These are phyloP conservation scores for Rhodotorula toruloides DNA, from an alignment of 768 basidiomycete species.

Conservation along the genomic window DNA sequence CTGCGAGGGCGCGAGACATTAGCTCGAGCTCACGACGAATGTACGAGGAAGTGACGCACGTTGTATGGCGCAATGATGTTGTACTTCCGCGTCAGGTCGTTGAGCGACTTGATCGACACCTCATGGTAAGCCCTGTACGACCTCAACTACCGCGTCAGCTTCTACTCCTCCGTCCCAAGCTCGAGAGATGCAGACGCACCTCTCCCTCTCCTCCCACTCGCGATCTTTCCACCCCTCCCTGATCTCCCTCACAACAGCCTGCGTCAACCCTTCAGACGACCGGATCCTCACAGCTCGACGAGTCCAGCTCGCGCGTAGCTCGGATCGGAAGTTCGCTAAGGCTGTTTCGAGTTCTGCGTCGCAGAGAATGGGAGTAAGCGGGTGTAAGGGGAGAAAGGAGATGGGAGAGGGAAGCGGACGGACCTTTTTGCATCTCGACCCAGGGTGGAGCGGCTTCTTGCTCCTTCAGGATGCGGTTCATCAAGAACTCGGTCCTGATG, in stretches of 20 bases:
- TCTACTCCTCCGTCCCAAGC: not conserved
- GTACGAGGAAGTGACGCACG: too few relatives aligned
- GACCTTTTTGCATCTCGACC: conserved; percentile 73
- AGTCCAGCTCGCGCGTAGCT: conserved; percentile 65
- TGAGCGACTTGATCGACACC: conserved; percentile 18
- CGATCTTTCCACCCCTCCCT: conserved; percentile 52
- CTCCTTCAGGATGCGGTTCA: conserved; percentile 77
- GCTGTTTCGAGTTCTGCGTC: conserved; percentile 62
- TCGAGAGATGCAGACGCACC: conserved; percentile 36
- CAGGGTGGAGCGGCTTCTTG: conserved; percentile 80
- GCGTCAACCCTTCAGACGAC: conserved; percentile 47
- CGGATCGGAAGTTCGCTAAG: conserved; percentile 59
- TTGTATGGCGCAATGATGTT: conserved; percentile 70
- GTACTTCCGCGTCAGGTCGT: conserved; percentile 64
- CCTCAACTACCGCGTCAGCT: too few relatives aligned
- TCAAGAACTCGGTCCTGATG: conserved; percentile 65
- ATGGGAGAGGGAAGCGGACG: conserved; percentile 33
- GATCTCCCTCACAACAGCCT: conserved; percentile 9
- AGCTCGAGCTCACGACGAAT: too few relatives aligned
- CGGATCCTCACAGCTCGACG: conserved; percentile 66
- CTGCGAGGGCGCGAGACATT: conserved; percentile 41
- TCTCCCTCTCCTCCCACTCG: conserved; percentile 67
- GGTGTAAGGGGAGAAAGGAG: not conserved
- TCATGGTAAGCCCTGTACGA: conserved; percentile 19
- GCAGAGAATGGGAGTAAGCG: too few relatives aligned